phyloP scores from a whole-genome alignment of 805 yeast genomes.

The Saturnispora mendoncae region DNA sequence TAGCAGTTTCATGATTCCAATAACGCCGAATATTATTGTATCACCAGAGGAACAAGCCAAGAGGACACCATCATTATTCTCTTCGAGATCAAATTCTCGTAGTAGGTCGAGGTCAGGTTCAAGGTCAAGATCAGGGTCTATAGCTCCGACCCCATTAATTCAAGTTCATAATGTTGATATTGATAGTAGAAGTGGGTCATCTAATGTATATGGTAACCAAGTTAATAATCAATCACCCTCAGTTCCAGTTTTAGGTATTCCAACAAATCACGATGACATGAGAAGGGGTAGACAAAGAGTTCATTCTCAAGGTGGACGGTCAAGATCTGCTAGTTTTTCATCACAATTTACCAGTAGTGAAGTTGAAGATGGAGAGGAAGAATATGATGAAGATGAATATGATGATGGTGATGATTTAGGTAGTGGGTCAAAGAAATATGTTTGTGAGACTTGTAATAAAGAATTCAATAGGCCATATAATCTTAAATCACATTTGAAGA shows the following conservation, averaged over 20 bases:
- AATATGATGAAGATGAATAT: conserved; percentile 35
- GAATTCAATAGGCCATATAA: conserved; percentile 55
- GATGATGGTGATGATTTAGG: conserved; percentile 26
- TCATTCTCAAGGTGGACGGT: neutral
- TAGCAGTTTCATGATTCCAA: conserved; percentile 3
- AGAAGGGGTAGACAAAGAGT: conserved; percentile 9
- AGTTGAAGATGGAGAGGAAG: conserved; percentile 20
- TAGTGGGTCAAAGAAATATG: conserved; percentile 22
- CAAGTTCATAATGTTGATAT: neutral
- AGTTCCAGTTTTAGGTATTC: neutral
- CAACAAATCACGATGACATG: conserved; percentile 9
- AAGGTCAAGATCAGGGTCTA: neutral
- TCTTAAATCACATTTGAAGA: conserved; percentile 80
- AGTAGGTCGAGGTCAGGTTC: neutral
- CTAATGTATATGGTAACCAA: no score
- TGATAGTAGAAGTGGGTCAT: neutral
- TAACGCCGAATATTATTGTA: conserved; percentile 5
- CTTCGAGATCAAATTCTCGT: conserved; percentile 3
- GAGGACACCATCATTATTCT: conserved; percentile 5
- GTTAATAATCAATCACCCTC: neutral
- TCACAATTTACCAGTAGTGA: conserved; percentile 2
- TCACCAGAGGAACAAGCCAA: conserved; percentile 7
- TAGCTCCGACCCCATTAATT: neutral
- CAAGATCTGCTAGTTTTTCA: neutral
- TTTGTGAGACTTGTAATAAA: conserved; percentile 39